Base-by-base conservation (phyloP, 2,329 filamentous ascomycete species). In the Cladophialophora psammophila region DNA sequence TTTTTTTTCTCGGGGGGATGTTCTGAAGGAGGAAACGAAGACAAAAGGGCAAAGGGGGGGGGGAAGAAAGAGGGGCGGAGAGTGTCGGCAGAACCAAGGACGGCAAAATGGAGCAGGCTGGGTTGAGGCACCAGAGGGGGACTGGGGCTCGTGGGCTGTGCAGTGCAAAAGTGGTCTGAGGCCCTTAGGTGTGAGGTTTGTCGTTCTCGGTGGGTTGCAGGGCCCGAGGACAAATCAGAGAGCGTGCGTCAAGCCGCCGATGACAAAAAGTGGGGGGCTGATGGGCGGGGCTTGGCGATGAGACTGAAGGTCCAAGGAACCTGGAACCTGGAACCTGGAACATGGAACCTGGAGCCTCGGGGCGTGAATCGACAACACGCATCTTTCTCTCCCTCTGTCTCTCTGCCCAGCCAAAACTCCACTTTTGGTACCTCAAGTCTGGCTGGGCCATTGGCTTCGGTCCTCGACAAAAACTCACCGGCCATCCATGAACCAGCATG, bases 11-110 rank as follows among this genome's bases (percentile, higher is more conserved):
- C 2, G 26, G 26, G 26, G 54, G 36, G 35, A 55, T 20, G 31
- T 50, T 35, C 52, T 63, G 53, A 66, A 59, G 58, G 53, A 63
- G 42, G 54, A 68, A 63, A 58, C 52, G 53, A 56, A 59, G 58
- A 45, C 36, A 42, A 55, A 55, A 63, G 53, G 61, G 53, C 26
- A 26, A 26, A 36, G 57, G 15, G 31, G 52, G 42, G 26, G 35
- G 18, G 45, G 59, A 36, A 18, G 59, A 55, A 50, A 38, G 60
- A 63, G 60, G 60, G 60, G 60, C 60, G 59, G 59, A 20, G 50
- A n/a, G 6, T 15, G 6, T 55, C 63, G 63, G 63, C 63, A 55
- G 13, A 65, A 53, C 13, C 58, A 45, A 54, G 15, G 48, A 54
- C 45, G 56, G 63, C 63, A 34, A 63, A 58, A 58, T 40, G 36